Evolutionary conservation across 345 rosid species (phyloP).

Genomic region (Luvunga scandens): DNA sequence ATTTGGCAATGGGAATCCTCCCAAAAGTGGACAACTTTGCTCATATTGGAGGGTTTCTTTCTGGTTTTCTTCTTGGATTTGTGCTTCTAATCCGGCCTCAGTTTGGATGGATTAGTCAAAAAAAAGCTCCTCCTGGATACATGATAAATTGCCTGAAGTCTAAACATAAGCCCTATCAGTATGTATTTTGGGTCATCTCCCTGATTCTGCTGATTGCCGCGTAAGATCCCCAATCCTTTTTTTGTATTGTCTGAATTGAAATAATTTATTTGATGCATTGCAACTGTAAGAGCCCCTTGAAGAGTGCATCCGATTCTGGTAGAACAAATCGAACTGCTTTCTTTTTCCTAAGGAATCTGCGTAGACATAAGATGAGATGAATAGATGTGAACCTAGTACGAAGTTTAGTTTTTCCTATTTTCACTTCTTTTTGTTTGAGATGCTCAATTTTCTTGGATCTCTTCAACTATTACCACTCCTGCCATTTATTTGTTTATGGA

Average conservation of each 20-base stretch:
- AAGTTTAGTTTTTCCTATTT: not conserved
- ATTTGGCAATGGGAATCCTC: constrained; percentile 81
- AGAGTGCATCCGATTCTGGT: not conserved
- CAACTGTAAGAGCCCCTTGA: not conserved
- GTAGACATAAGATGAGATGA: not conserved
- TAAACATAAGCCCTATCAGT: constrained; percentile 80
- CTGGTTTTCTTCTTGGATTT: constrained; percentile 96
- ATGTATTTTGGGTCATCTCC: constrained; percentile 58
- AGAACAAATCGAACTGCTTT: not conserved
- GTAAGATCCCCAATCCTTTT: constrained; percentile 39
- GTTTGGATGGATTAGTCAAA: constrained; percentile 68
- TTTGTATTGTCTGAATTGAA: not conserved
- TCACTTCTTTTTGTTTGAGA: not conserved
- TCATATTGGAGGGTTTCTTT: constrained; percentile 86
- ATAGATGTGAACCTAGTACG: not conserved
- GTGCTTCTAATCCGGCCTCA: constrained; percentile 84
- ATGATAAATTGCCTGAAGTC: constrained; percentile 39
- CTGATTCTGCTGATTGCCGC: constrained; percentile 46
- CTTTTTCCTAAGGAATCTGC: not conserved
- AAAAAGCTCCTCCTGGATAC: constrained; percentile 48
- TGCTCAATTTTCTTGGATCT: not conserved
- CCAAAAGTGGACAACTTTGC: constrained; percentile 99
- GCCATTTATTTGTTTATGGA: not conserved
- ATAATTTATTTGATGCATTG: not conserved
- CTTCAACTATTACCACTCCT: not conserved